Base-by-base conservation (phyloP, 148 eudicot species). In the Suaeda aralocaspica region DNA sequence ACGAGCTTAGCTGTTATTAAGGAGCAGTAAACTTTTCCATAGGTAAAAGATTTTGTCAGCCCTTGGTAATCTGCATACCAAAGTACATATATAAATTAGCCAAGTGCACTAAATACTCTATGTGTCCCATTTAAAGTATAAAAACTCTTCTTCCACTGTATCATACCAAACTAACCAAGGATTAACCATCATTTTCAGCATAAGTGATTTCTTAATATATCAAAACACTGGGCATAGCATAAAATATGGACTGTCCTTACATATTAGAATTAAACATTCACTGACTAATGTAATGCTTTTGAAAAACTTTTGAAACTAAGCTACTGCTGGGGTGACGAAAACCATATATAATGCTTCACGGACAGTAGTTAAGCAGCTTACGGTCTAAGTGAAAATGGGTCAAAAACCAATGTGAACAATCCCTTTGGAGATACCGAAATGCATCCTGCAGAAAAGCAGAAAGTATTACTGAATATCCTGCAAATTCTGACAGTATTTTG, bases 351-450 rank as follows among this genome's bases (percentile, higher is more conserved):
- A 22, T 58, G 44, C n/a, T 55, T 62, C 25, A 59, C 63, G 10
- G 59, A 62, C 4, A 50, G 44, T 63, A 55, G 25, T 9, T 58
- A 39, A 10, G 33, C 70, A 70, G 85, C 96, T 87, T 86, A 91
- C 98, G 98, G 64, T 93, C 98, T 46, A 82, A 36, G 78, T 93
- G 96, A 70, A 93, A 93, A 86, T 93, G 98, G 72, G 91, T 85
- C 60, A 93, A 88, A 82, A 93, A 91, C 96, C 96, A 93, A 76
- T 88, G 88, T 19, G 86, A 84, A 72, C 95, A 90, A 67, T 93
- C 96, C 76, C 92, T 80, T 83, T 86, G 86, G 26, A 93, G 88
- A 71, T 85, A 86, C 62, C 79, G 84, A 69, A 93, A 93, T 64
- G 96, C 96, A 79, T 93, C 98, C 98, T 93, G 92, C 82, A 85